Evolutionary conservation across 202 grass and related monocot species (phyloP), one percentile per base, ranked within the genome.

Genomic region (Hordeum pubiflorum): DNA sequence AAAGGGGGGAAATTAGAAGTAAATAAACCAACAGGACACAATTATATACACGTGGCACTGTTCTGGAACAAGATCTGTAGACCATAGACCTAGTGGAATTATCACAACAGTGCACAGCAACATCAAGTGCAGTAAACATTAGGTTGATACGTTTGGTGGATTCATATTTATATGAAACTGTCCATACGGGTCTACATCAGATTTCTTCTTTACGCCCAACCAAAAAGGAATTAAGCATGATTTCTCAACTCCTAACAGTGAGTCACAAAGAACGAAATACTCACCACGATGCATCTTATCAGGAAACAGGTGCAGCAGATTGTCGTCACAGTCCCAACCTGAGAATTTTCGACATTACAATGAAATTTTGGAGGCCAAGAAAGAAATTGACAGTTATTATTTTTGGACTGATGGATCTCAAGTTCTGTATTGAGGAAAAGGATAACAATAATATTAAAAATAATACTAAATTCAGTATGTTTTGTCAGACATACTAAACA

Each of bases 291-390:
- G 81, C 92, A 98, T 93, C 92, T 94, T 84, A 93, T 87, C 61
- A 93, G 78, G 87, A 98, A 98, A 81, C 95, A 98, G 44, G 84
- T 89, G 59, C 94, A 92, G 41, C 95, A 98, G 83, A 98, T 95
- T 54, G 79, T 87, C 20, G 92, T 95, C 75, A 98, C 95, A 52
- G 91, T 91, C 85, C 95, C 95, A 76, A 98, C 95, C 95, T 98
- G 86, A 54, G 27, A 86, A 86, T 71, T 62, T 75, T 61, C 6
- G 43, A 72, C 0, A 10, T 67, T 46, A 82, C 29, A 89, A 79
- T 59, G 8, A 81, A 78, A 56, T 17, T 44, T 14, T 12, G 72
- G 31, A 75, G 31, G 59, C 3, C 20, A 17, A 1, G 10, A 54
- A 63, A 61, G 13, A 18, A 32, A 56, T 17, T 38, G 12, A 36